A percentile compares a stretch with the other conserved stretches of the same genome.
Evolutionary conservation across 768 basidiomycete genomes (phyloP).

Genomic region (Solioccasus polychromus): DNA sequence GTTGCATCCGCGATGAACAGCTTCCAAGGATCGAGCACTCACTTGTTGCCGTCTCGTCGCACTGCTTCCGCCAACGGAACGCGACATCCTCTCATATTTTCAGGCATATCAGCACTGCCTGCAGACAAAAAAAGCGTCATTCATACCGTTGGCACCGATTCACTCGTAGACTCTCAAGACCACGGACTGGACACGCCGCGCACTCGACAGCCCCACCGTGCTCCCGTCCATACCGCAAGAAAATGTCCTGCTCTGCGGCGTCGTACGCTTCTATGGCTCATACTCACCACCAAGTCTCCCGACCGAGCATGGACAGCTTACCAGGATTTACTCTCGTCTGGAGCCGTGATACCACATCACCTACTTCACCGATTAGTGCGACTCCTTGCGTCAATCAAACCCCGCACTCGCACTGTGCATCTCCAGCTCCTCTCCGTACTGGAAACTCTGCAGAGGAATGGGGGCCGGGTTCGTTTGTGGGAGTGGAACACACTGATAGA

Average conservation of each 20-base stretch:
- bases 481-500: constrained; percentile 79
- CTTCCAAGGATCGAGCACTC: background rate
- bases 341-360: constrained; percentile 27
- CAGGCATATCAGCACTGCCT: background rate
- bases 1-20: background rate
- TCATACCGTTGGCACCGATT: constrained; percentile 7
- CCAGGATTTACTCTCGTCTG: constrained; percentile 28
- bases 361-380: constrained; percentile 63
- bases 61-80: background rate
- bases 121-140: constrained; percentile 2
- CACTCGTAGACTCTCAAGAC: constrained; percentile 6
- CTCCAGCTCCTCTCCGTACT: constrained; percentile 69
- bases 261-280: constrained; percentile 28
- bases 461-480: constrained; percentile 54
- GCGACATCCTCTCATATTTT: background rate
- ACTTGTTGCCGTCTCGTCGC: background rate
- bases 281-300: constrained; percentile 33
- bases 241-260: constrained; percentile 20
- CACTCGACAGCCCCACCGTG: background rate
- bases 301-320: constrained; percentile 46
- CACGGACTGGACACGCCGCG: background rate
- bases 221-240: constrained; percentile 4
- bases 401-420: constrained; percentile 59
- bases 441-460: constrained; percentile 51
- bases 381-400: constrained; percentile 50